Conservation (phyloP, 805 yeast species). For the Pichia cephalocereana region DNA sequence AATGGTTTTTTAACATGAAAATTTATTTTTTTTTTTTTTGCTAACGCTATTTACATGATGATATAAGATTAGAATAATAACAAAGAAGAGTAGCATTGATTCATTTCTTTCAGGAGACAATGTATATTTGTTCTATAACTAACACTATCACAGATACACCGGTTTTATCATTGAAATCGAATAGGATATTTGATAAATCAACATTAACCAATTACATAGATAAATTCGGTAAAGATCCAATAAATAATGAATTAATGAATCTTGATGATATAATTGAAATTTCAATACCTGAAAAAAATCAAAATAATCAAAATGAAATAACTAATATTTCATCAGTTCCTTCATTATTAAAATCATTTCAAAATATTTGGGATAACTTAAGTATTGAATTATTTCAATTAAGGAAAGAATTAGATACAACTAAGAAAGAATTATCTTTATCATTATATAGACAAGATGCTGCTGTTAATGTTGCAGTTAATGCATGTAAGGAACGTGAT, state of each 20-base stretch:
- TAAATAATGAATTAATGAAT: constrained; percentile 52
- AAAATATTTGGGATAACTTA: constrained; percentile 84
- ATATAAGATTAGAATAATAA: neutral
- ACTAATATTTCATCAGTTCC: constrained; percentile 31
- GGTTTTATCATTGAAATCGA: constrained; percentile 66
- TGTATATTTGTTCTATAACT: constrained; percentile 34
- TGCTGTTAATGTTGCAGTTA: constrained; percentile 76
- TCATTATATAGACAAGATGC: constrained; percentile 86
- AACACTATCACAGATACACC: constrained; percentile 66
- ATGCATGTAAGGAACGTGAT: constrained; percentile 66
- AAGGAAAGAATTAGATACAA: constrained; percentile 56
- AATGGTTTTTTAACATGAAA: neutral
- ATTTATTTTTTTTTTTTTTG: too few species aligned
- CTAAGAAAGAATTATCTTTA: constrained; percentile 65
- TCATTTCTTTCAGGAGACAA: neutral
- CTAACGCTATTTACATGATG: neutral
- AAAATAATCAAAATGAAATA: neutral
- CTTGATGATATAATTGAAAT: constrained; percentile 47
- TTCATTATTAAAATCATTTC: constrained; percentile 68
- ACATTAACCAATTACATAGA: constrained; percentile 54
- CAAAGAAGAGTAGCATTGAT: neutral
- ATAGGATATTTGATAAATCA: constrained; percentile 57
- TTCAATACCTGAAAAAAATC: neutral
- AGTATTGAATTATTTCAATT: constrained; percentile 73
- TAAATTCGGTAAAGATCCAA: constrained; percentile 67